Base-by-base conservation (phyloP, 306 rosid species). In the Urtica urens region DNA sequence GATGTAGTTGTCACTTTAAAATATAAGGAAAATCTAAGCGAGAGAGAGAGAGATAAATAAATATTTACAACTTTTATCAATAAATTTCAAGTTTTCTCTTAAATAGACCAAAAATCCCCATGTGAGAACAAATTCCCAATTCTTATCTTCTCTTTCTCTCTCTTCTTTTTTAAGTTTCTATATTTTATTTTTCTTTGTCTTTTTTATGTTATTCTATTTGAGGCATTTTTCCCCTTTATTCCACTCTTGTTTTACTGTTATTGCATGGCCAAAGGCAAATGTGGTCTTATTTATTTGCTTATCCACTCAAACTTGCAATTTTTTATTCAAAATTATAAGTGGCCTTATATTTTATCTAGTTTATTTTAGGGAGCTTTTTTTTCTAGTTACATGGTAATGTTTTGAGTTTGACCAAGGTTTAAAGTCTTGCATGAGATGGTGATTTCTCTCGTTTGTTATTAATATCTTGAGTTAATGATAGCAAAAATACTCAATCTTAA, bases 1-100 rank as follows among this genome's bases (percentile, higher is more conserved):
- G 49, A 51, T 40, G 66, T 50, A 17, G 55, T 66, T 64, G 55
- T 53, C 59, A 37, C 60, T 52, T 59, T 41, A 55, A 60, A 49
- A 71, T n/a, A n/a, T 43, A 63, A 11, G 41, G 14, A 46, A 67
- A 56, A 49, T 58, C 53, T 35, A 67, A 53, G 28, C 17, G 26
- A 22, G 53, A 11, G n/a, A n/a, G n/a, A n/a, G n/a, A n/a, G n/a
- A n/a, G n/a, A n/a, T n/a, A n/a, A n/a, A n/a, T n/a, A n/a, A 12
- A 13, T 34, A 28, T 4, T 28, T 4, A 35, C n/a, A 28, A 26
- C 44, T 31, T 20, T 41, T 5, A 20, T 14, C n/a, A n/a, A 3
- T 9, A 35, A 35, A 10, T 35, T 7, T 20, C 37, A 40, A 26
- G 39, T 22, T 33, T 9, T 44, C 11, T 23, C 15, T 35, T 35